Conservation (phyloP, 2,329 filamentous ascomycete genomes). For the Lasiodiplodia hormozganensis region DNA sequence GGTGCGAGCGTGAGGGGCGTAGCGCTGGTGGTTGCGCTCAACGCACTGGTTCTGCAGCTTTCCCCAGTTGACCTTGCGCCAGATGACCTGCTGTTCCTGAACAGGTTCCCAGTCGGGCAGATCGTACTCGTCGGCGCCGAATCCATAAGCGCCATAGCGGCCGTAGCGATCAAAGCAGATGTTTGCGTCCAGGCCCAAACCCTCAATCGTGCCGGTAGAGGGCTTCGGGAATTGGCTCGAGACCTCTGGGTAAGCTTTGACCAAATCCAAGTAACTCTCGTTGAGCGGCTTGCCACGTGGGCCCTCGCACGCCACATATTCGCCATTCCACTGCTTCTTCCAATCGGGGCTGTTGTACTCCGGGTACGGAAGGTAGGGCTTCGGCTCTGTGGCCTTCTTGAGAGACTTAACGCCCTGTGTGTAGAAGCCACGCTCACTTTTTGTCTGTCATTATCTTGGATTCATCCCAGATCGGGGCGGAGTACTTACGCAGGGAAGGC, state of each 20-base stretch:
- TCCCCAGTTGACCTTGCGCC: conserved; percentile 74
- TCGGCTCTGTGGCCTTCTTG: conserved; percentile 47
- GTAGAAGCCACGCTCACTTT: conserved; percentile 21
- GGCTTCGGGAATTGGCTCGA: conserved; percentile 53
- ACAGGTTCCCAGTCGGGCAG: conserved; percentile 48
- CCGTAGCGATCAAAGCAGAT: conserved; percentile 69
- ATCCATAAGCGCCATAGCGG: conserved; percentile 63
- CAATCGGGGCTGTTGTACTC: conserved; percentile 70
- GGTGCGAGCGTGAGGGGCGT: conserved; percentile 49
- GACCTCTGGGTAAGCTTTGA: conserved; percentile 66
- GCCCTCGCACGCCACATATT: conserved; percentile 70
- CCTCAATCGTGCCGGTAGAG: conserved; percentile 47
- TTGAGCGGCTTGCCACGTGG: conserved; percentile 61
- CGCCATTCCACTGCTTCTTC: conserved; percentile 62
- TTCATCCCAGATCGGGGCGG: background rate
- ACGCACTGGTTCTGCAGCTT: conserved; percentile 71
- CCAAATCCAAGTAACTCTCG: conserved; percentile 65
- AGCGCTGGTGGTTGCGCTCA: conserved; percentile 71
- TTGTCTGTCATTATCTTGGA: background rate
- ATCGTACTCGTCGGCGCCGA: conserved; percentile 58
- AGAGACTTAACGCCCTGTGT: conserved; percentile 10
- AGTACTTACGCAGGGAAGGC: conserved; percentile 47
- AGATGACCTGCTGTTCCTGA: conserved; percentile 53
- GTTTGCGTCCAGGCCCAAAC: conserved; percentile 53
- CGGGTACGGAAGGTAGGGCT: conserved; percentile 74